Evolutionary conservation across 2,329 filamentous ascomycete species (phyloP).

Genomic region (Claviceps sp.): DNA sequence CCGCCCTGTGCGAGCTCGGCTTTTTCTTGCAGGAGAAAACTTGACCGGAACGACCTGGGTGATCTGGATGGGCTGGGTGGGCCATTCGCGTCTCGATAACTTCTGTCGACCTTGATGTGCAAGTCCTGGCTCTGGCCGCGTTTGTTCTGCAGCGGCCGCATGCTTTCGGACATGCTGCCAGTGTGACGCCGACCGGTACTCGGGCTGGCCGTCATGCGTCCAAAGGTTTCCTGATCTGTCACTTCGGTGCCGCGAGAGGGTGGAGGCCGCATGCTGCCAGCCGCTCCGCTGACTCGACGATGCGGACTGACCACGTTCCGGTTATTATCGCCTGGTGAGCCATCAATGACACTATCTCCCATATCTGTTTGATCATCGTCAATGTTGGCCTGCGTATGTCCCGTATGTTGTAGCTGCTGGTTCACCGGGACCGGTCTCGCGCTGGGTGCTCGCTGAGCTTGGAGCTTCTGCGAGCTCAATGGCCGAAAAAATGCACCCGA

Average conservation of each 20-base stretch:
- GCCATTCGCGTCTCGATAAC: slow-evolving; percentile 37
- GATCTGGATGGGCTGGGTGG: slow-evolving; percentile 53
- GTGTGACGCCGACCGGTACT: slow-evolving; percentile 44
- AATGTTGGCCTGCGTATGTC: slow-evolving; percentile 14
- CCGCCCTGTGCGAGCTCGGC: slow-evolving; percentile 33
- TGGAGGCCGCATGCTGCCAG: slow-evolving; percentile 37
- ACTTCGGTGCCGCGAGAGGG: slow-evolving; percentile 69
- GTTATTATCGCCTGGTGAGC: slow-evolving; percentile 43
- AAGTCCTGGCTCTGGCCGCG: slow-evolving; percentile 23
- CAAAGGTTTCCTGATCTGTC: slow-evolving; percentile 59
- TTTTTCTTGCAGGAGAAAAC: slow-evolving; percentile 52
- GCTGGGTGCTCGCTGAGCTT: slow-evolving; percentile 65
- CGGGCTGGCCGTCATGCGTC: slow-evolving; percentile 59
- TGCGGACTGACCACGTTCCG: slow-evolving; percentile 30
- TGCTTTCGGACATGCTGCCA: slow-evolving; percentile 61
- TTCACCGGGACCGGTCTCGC: slow-evolving; percentile 29
- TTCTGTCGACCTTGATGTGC: slow-evolving; percentile 46
- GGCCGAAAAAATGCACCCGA: slow-evolving; percentile 89
- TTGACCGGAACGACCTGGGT: slow-evolving; percentile 62
- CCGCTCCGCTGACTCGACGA: slow-evolving; percentile 21
- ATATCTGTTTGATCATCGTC: slow-evolving; percentile 29
- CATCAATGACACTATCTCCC: slow-evolving; percentile 25
- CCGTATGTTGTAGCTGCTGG: slow-evolving; percentile 20
- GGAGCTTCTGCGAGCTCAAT: slow-evolving; percentile 90
- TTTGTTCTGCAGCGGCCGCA: slow-evolving; percentile 55